A percentile compares a stretch with the other conserved stretches of the same genome.
These are phyloP conservation scores for Ettlia oleoabundans DNA, from an alignment of 139 green algal species.

Conservation along the genomic window DNA sequence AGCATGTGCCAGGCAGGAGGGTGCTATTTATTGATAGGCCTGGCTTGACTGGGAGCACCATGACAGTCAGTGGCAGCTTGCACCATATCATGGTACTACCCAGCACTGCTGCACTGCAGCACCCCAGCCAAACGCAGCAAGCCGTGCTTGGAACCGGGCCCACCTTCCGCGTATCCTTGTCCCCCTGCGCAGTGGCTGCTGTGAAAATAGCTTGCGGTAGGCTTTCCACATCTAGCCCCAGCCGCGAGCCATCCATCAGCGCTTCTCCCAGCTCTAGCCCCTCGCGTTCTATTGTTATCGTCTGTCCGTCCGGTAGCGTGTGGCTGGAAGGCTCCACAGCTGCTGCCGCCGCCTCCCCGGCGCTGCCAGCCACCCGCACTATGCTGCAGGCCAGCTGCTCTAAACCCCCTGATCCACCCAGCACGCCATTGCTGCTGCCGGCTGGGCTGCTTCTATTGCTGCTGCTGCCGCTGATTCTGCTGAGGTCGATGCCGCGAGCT, in stretches of 20 bases:
- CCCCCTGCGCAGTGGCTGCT: background rate
- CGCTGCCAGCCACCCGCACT: slow-evolving; percentile 31
- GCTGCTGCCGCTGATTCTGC: background rate
- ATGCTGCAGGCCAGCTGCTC: slow-evolving; percentile 4
- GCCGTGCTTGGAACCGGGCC: background rate
- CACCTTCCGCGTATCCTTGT: slow-evolving; percentile 50
- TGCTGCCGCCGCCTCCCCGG: background rate
- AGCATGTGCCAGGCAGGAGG: background rate
- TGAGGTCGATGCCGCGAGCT: background rate
- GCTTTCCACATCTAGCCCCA: slow-evolving; percentile 36
- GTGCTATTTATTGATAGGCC: too few species aligned
- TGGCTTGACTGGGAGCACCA: too few species aligned
- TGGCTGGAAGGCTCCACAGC: slow-evolving; percentile 10
- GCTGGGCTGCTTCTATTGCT: background rate
- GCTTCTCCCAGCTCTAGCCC: slow-evolving; percentile 51
- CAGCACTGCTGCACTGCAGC: too few species aligned
- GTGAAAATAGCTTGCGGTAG: slow-evolving; percentile 43
- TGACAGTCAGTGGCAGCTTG: too few species aligned
- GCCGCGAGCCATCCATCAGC: slow-evolving; percentile 54
- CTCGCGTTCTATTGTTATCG: slow-evolving; percentile 46
- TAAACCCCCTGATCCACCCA: background rate
- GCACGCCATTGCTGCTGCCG: background rate
- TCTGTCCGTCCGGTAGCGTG: slow-evolving; percentile 70
- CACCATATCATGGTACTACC: background rate
- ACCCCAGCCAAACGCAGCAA: background rate